Evolutionary conservation across 768 basidiomycete species (phyloP), one percentile per base, ranked within the genome.

Genomic region (Macrocybe gigantea): DNA sequence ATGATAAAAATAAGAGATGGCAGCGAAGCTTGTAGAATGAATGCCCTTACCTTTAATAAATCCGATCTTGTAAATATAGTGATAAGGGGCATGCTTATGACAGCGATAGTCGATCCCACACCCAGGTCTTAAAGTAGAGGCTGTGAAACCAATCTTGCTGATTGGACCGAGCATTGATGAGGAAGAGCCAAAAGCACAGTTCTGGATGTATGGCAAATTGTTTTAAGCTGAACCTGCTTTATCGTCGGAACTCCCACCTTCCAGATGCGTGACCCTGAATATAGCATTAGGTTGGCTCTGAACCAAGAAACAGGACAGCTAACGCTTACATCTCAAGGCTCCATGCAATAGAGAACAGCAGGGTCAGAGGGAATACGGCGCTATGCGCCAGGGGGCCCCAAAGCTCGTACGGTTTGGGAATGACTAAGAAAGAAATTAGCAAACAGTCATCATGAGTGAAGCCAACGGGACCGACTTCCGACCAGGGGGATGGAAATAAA

Each of bases 131-230:
- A 72, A 89, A 92, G 56, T 89, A 88, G 13, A 68, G 51, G 56
- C 79, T 88, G 12, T 70, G 66, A 68, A 92, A 91, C 89, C 89
- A 93, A 56, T 87, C 76, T 56, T 78, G 82, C 52, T 84, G 78
- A 1, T 64, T 62, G 1, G 80, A 71, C 13, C 76, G 70, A 2
- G 84, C 70, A 48, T 85, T 85, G 42, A 91, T 70, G 34, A 93
- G 77, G 68, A 88, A 93, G 9, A 91, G 66, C 89, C 90, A 92
- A 61, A 93, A 93, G 56, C 87, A 92, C 0, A 92, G 71, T 56
- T 93, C 89, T 89, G 49, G 6, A 44, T 47, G 43, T 42, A 31
- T 41, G 13, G n/a, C n/a, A n/a, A n/a, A 39, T 51, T 32, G 49
- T 51, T 49, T 42, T 44, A 13, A 48, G 29, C 4, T 37, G 41